Percentiles rank a stretch among this genome's conserved stretches.
phyloP scores from a whole-genome alignment of 1,139 yeast species.

The Zygosaccharomyces sapae region DNA sequence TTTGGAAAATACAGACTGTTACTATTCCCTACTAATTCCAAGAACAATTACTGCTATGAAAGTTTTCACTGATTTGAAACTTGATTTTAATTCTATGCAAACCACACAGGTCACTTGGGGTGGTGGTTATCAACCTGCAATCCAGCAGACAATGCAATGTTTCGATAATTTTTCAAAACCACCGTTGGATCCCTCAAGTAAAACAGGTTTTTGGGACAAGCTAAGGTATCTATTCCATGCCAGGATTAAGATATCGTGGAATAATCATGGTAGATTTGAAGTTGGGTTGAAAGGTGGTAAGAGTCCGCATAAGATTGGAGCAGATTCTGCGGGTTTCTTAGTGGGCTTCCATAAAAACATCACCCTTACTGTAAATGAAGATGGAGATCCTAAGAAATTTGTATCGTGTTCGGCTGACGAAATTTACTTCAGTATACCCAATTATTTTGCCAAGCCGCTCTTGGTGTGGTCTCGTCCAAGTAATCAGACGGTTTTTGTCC shows the following conservation, averaged over 20 bases:
- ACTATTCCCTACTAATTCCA: conserved; percentile 61
- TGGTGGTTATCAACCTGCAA: conserved; percentile 75
- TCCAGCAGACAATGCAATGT: conserved; percentile 74
- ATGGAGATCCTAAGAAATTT: conserved; percentile 59
- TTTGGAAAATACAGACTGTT: conserved; percentile 40
- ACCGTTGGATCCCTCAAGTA: conserved; percentile 78
- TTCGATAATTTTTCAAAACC: conserved; percentile 82
- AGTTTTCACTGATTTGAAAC: conserved; percentile 56
- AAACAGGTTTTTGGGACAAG: conserved; percentile 78
- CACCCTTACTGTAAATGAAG: conserved; percentile 53
- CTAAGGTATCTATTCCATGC: conserved; percentile 60
- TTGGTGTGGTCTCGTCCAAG: conserved; percentile 59
- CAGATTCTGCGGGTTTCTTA: conserved; percentile 72
- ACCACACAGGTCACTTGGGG: conserved; percentile 85
- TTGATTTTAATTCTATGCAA: conserved; percentile 51
- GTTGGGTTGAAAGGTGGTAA: conserved; percentile 61
- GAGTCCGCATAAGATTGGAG: conserved; percentile 70
- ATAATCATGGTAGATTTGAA: conserved; percentile 51
- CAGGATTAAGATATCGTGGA: conserved; percentile 46
- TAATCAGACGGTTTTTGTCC: conserved; percentile 42
- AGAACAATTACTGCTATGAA: conserved; percentile 78
- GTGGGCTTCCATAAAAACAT: conserved; percentile 74
- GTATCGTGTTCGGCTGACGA: conserved; percentile 61
- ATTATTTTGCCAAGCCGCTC: conserved; percentile 55
- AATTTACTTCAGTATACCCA: conserved; percentile 67